Evolutionary conservation across 306 rosid genomes (phyloP).

Genomic region (Gastrolobium bilobum): DNA sequence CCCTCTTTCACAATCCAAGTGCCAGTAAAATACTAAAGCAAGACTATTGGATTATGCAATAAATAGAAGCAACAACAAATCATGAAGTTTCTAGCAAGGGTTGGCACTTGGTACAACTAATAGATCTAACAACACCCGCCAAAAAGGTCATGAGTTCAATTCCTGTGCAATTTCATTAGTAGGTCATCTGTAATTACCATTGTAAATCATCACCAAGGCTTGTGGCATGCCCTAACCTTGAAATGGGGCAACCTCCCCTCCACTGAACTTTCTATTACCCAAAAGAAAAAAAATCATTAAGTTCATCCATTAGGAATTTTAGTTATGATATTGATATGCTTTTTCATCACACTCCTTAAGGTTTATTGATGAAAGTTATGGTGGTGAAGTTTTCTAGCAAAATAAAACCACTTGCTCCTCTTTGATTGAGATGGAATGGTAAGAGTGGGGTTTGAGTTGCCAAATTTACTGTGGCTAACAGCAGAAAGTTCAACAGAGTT

Average conservation of each 20-base stretch:
- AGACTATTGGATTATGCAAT: conserved; percentile 1
- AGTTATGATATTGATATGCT: conserved; percentile 21
- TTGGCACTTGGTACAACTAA: not conserved
- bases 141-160: conserved; percentile 7
- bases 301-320: not conserved
- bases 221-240: not conserved
- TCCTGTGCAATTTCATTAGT: not conserved
- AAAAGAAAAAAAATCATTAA: not conserved
- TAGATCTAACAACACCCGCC: not conserved
- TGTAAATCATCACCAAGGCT: not conserved
- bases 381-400: not conserved
- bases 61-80: conserved; percentile 10
- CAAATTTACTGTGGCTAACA: not conserved
- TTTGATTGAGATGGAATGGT: conserved; percentile 2
- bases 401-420: conserved; percentile 17
- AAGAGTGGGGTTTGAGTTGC: not conserved
- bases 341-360: not conserved
- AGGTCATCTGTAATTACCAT: not conserved
- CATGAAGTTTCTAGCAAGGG: conserved; percentile 8
- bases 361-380: not conserved
- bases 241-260: not conserved
- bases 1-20: conserved; percentile 38
- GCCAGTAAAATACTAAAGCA: not conserved
- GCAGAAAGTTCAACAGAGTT: not conserved
- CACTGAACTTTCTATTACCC: conserved; percentile 10